phyloP scores from a whole-genome alignment of 495 filamentous ascomycete genomes.

The Aspergillus sparsus region DNA sequence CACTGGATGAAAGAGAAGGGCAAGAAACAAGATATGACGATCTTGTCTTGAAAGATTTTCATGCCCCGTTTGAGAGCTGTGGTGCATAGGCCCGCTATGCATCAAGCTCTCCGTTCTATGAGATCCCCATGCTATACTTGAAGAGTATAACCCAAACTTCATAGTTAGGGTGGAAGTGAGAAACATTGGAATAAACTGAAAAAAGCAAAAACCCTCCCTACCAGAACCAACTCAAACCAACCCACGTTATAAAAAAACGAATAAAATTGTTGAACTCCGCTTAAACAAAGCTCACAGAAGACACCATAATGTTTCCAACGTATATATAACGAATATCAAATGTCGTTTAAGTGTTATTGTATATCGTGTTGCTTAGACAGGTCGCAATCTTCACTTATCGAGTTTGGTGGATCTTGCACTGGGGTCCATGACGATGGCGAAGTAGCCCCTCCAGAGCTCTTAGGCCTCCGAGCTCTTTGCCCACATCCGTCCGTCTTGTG shows the following conservation, averaged over 20 bases:
- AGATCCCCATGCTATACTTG: slow-evolving; percentile 2
- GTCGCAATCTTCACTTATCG: background rate
- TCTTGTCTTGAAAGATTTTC: no score
- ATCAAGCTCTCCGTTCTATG: slow-evolving; percentile 14
- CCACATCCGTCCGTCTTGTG: slow-evolving; percentile 25
- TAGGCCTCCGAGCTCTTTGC: slow-evolving; percentile 8
- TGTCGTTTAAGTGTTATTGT: background rate
- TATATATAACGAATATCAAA: background rate
- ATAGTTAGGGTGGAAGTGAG: background rate
- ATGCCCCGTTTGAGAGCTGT: background rate
- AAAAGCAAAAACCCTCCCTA: slow-evolving; percentile 16
- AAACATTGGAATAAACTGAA: background rate
- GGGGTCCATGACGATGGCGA: background rate
- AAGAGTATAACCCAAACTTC: background rate
- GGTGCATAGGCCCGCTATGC: slow-evolving; percentile 20
- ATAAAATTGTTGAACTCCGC: no score
- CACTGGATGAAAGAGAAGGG: no score
- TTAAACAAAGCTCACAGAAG: no score
- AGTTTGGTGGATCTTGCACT: background rate
- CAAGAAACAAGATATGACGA: no score
- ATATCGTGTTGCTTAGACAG: no score
- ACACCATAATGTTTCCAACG: background rate
- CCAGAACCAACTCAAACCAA: no score
- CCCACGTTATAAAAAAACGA: no score
- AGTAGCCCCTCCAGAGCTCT: background rate